Conservation (phyloP, 164 flowering plant species). For the Liquidambar formosana region DNA sequence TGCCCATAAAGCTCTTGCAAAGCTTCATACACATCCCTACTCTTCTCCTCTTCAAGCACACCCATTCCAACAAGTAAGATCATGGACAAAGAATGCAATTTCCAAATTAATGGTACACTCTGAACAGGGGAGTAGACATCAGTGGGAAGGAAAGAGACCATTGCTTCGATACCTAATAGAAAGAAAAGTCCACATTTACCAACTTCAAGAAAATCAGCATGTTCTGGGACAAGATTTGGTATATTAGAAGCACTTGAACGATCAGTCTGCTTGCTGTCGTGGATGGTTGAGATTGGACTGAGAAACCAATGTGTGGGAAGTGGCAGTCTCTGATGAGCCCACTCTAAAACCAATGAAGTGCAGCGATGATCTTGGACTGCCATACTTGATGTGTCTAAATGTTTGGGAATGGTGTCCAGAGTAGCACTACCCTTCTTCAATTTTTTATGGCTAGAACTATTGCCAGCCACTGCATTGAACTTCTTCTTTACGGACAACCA, state of each 20-base stretch:
- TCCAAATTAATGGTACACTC: conserved; percentile 76
- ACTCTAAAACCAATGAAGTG: conserved; percentile 50
- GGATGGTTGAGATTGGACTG: conserved; percentile 68
- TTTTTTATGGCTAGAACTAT: conserved; percentile 11
- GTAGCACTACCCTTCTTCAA: conserved; percentile 19
- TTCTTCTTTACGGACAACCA: conserved; percentile 66
- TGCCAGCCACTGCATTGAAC: conserved; percentile 17
- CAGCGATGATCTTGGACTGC: conserved; percentile 11
- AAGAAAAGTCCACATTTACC: conserved; percentile 77
- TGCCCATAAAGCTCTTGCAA: conserved; percentile 76
- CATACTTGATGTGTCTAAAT: conserved; percentile 34
- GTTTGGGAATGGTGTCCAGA: conserved; percentile 84
- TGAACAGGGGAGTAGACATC: conserved; percentile 42
- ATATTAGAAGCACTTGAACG: conserved; percentile 14
- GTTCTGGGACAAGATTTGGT: conserved; percentile 17
- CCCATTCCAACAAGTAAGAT: conserved; percentile 64
- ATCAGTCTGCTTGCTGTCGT: conserved; percentile 17
- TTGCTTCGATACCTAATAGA: conserved; percentile 76
- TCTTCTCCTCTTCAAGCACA: conserved; percentile 69
- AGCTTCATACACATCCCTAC: conserved; percentile 55
- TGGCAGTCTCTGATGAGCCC: conserved; percentile 90
- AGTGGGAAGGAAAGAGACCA: conserved; percentile 33
- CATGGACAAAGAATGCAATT: conserved; percentile 81
- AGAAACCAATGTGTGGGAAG: conserved; percentile 93
- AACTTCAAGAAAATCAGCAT: conserved; percentile 40